Evolutionary conservation across 164 flowering plant species (phyloP).

Genomic region (Warburgia ugandensis): DNA sequence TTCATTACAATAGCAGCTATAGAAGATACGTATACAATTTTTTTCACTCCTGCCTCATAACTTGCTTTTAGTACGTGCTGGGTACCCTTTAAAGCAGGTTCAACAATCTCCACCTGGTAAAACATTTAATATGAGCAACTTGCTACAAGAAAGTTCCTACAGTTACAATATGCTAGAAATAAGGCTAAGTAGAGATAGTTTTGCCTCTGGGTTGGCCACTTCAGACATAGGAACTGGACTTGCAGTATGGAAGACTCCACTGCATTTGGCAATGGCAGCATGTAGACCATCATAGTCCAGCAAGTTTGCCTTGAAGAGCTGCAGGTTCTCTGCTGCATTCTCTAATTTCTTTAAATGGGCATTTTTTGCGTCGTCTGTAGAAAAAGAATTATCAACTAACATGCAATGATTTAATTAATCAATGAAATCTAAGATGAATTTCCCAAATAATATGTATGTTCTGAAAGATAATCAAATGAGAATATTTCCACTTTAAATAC

Average conservation of each 20-base stretch:
- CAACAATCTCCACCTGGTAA: constrained; percentile 45
- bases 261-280: constrained; percentile 4
- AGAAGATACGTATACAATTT: constrained; percentile 38
- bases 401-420: no score
- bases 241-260: constrained; percentile 9
- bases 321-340: no score
- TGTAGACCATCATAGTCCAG: no score
- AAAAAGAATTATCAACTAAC: no score
- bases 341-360: no score
- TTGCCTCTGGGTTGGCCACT: constrained; percentile 6
- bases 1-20: background rate
- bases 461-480: no score
- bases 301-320: no score
- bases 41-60: constrained; percentile 32
- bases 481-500: no score
- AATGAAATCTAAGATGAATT: no score
- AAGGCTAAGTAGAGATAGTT: background rate
- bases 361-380: no score
- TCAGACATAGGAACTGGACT: constrained; percentile 4
- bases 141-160: constrained; percentile 11
- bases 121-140: no score
- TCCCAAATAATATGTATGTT: no score
- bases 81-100: constrained; percentile 49
- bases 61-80: constrained; percentile 53
- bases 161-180: background rate